A percentile compares a stretch with the other conserved stretches of the same genome.
These are phyloP conservation scores for Chaetoceros tenuissimus DNA, from an alignment of 108 stramenopile genomes.

Conservation along the genomic window DNA sequence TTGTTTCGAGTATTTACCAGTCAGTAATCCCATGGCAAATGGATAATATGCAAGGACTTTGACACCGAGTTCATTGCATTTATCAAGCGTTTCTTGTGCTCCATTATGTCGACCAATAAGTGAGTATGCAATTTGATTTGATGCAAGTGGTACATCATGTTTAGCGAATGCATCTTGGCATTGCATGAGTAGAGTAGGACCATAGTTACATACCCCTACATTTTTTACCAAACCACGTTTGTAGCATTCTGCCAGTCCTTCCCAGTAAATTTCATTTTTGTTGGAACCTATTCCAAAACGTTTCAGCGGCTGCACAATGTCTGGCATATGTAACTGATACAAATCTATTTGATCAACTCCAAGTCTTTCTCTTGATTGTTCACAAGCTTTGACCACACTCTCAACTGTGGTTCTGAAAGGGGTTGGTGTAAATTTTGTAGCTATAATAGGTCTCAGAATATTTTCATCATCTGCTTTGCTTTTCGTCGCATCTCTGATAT, in stretches of 20 bases:
- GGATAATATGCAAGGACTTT: conserved; percentile 56
- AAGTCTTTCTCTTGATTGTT: conserved; percentile 42
- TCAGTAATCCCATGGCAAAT: conserved; percentile 61
- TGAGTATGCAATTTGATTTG: conserved; percentile 61
- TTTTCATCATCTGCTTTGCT: conserved; percentile 2
- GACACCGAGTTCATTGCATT: conserved; percentile 46
- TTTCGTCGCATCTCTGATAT: conserved; percentile 5
- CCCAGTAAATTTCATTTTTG: conserved; percentile 50
- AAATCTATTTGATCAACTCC: conserved; percentile 58
- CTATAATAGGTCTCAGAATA: conserved; percentile 25
- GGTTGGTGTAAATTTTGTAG: conserved; percentile 57
- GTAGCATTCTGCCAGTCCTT: conserved; percentile 57
- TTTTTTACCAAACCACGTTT: conserved; percentile 46
- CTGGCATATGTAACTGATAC: conserved; percentile 70
- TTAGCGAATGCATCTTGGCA: conserved; percentile 35
- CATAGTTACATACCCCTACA: conserved; percentile 67
- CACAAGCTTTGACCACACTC: conserved; percentile 53
- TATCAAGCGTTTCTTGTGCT: conserved; percentile 34
- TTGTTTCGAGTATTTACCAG: conserved; percentile 39
- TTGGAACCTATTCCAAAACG: conserved; percentile 16
- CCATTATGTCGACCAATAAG: conserved; percentile 52
- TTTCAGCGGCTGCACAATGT: conserved; percentile 45
- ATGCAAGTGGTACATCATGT: conserved; percentile 47
- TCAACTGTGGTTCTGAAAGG: conserved; percentile 49
- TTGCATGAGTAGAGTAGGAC: conserved; percentile 34